phyloP scores from a whole-genome alignment of 768 basidiomycete genomes.

The Lentinula lateritia region DNA sequence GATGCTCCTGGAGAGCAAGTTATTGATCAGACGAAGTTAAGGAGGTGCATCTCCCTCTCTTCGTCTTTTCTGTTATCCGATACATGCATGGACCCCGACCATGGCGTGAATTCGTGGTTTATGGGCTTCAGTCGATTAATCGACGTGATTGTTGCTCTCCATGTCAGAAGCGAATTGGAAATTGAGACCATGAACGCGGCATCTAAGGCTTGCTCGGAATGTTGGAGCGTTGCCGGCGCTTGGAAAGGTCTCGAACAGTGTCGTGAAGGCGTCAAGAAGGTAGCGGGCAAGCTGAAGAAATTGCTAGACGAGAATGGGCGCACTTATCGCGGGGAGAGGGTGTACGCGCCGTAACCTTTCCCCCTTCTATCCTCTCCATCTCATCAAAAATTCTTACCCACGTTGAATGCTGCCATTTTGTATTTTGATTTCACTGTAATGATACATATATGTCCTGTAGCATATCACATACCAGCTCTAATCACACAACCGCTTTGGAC shows the following conservation, averaged over 20 bases:
- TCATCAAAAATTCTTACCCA: neutral
- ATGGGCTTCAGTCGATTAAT: conserved; percentile 63
- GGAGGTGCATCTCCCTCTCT: conserved; percentile 62
- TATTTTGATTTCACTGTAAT: neutral
- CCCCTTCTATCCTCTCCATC: neutral
- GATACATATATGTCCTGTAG: neutral
- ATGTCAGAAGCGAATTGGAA: conserved; percentile 61
- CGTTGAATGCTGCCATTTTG: neutral
- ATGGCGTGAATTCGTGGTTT: conserved; percentile 58
- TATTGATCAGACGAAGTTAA: conserved; percentile 58
- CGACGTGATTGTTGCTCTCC: conserved; percentile 69
- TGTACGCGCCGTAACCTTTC: conserved; percentile 23
- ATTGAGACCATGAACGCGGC: conserved; percentile 73
- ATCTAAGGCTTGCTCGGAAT: conserved; percentile 69
- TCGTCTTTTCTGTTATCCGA: conserved; percentile 80
- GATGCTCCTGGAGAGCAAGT: conserved; percentile 17
- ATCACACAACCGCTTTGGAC: neutral
- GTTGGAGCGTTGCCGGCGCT: conserved; percentile 67
- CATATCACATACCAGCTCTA: neutral
- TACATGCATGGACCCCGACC: conserved; percentile 53
- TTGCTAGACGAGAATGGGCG: conserved; percentile 51
- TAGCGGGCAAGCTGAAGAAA: conserved; percentile 56
- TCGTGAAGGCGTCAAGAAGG: conserved; percentile 53
- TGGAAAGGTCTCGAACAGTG: conserved; percentile 67
- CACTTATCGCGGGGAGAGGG: conserved; percentile 29